Base-by-base conservation (phyloP, 495 filamentous ascomycete genomes). In the Aspergillus haitiensis region DNA sequence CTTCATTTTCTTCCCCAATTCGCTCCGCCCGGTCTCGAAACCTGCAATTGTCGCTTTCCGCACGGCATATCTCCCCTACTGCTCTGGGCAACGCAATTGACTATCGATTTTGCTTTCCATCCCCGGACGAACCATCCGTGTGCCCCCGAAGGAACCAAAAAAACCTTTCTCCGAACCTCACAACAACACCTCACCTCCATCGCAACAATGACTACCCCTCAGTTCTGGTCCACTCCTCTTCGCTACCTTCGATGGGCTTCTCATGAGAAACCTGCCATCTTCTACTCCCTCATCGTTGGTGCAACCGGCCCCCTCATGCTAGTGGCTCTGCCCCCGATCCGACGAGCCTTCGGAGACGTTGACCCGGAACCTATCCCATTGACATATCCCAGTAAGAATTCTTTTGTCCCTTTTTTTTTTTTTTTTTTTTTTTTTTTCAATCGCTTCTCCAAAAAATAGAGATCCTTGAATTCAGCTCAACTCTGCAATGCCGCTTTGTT, bases 161-260 rank as follows among this genome's bases (percentile, higher is more conserved):
- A 67, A 67, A 44, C 44, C 54, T 63, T 65, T 62, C 59, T 56
- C 57, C 45, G 7, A 40, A 60, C 45, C 18, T 53, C 60, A 59
- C 49, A 62, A 53, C 60, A 51, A 65, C 67, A 12, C 47, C 60
- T 33, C 59, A 64, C 60, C 37, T 51, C 56, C 39, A 58, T 61
- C 45, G 55, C 64, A 67, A 78, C 63, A 65, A 91, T 91, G 88
- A 79, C 82, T 55, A 74, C 72, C 68, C 92, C 93, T 61, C 82
- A 81, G 64, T 97, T 98, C 87, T 97, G 86, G 84, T 79, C 82
- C 40, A 77, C 81, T 48, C 94, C 94, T 50, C 64, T 96, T 66
- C 84, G 85, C 53, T 98, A 95, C 85, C 67, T 89, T 49, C 88
- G 87, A 73, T 98, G 92, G 88, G 84, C 92, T 8, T 83, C 90